Evolutionary conservation across 2,329 filamentous ascomycete species (phyloP).

Genomic region (Botrytis medusae): DNA sequence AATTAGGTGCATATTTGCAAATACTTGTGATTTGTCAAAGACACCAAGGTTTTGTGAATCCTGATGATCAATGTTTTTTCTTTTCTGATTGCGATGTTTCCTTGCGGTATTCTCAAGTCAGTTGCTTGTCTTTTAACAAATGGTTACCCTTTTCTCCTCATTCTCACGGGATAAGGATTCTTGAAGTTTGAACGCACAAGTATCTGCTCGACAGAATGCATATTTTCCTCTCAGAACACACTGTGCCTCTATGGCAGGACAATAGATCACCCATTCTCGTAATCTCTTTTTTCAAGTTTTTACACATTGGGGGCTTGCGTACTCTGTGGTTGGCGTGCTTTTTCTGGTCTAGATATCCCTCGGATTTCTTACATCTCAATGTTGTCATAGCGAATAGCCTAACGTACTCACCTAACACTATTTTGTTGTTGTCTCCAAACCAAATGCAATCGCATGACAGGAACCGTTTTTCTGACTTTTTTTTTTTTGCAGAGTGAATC

Average conservation of each 20-base stretch:
- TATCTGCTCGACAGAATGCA: slow-evolving; percentile 38
- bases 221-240: slow-evolving; percentile 30
- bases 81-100: slow-evolving; percentile 39
- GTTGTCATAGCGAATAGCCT: slow-evolving; percentile 20
- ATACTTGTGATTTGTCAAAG: slow-evolving; percentile 40
- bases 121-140: slow-evolving; percentile 26
- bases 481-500: not conserved
- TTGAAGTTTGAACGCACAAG: slow-evolving; percentile 35
- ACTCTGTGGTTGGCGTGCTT: slow-evolving; percentile 34
- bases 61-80: slow-evolving; percentile 42
- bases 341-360: slow-evolving; percentile 37
- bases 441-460: slow-evolving; percentile 10
- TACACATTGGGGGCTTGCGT: slow-evolving; percentile 32
- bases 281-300: slow-evolving; percentile 29
- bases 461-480: not conserved
- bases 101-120: slow-evolving; percentile 21
- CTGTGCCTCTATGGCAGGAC: slow-evolving; percentile 37
- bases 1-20: slow-evolving; percentile 37
- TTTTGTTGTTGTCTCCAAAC: slow-evolving; percentile 11
- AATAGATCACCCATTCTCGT: slow-evolving; percentile 31
- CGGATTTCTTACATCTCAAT: slow-evolving; percentile 17
- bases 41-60: slow-evolving; percentile 39
- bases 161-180: slow-evolving; percentile 32
- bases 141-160: slow-evolving; percentile 28
- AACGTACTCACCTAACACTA: slow-evolving; percentile 18